A percentile compares a stretch with the other conserved stretches of the same genome.
Evolutionary conservation across 2,329 filamentous ascomycete species (phyloP).

Genomic region (Fusarium buharicum): DNA sequence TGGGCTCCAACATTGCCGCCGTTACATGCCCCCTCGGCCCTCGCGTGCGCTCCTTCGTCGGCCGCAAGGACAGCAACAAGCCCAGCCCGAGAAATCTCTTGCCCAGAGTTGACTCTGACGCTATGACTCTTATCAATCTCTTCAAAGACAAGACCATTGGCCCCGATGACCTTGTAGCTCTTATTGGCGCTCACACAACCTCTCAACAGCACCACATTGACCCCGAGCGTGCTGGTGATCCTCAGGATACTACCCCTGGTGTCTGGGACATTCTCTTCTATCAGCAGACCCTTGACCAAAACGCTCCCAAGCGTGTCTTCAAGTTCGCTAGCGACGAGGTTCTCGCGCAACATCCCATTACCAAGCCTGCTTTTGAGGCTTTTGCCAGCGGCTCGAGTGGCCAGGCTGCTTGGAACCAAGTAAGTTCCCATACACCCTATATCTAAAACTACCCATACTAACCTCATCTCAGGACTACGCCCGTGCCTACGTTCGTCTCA

Average conservation of each 20-base stretch:
- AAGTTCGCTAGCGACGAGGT: constrained; percentile 56
- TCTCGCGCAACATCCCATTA: constrained; percentile 52
- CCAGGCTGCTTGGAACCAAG: constrained; percentile 55
- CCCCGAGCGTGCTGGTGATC: constrained; percentile 52
- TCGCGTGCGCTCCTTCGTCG: constrained; percentile 61
- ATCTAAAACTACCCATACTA: not conserved
- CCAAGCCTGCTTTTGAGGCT: constrained; percentile 51
- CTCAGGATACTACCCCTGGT: constrained; percentile 63
- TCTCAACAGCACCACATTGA: constrained; percentile 61
- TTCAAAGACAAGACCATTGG: constrained; percentile 65
- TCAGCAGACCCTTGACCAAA: constrained; percentile 50
- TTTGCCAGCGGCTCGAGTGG: constrained; percentile 50
- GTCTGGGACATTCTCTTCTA: constrained; percentile 66
- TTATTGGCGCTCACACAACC: constrained; percentile 65
- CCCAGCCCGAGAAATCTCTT: constrained; percentile 55
- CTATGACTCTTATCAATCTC: constrained; percentile 59
- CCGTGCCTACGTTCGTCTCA: constrained; percentile 63
- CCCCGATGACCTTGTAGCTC: constrained; percentile 61
- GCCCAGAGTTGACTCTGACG: constrained; percentile 55
- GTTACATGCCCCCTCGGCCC: constrained; percentile 59
- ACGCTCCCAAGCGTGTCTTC: constrained; percentile 52
- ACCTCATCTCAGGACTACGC: constrained; percentile 57
- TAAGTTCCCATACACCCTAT: constrained; percentile 37
- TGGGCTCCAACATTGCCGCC: constrained; percentile 61
- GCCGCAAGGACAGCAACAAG: constrained; percentile 58